A percentile compares a stretch with the other conserved stretches of the same genome.
phyloP scores from a whole-genome alignment of 495 filamentous ascomycete species.

The Annulohypoxylon maeteangense region DNA sequence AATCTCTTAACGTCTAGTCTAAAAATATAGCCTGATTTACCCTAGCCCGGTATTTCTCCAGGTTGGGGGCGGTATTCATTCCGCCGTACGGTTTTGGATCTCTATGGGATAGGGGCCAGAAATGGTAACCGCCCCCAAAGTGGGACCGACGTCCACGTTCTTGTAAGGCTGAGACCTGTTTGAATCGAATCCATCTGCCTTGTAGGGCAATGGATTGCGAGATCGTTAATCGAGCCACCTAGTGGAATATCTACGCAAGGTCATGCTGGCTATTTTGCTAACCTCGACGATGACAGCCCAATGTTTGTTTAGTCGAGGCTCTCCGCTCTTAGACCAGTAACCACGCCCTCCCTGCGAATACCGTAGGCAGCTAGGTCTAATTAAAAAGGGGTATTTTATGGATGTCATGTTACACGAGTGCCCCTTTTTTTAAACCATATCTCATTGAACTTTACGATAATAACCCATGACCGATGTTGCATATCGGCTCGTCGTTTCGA shows the following conservation, averaged over 20 bases:
- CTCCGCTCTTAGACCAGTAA: background rate
- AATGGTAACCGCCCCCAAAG: conserved; percentile 34
- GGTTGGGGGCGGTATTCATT: conserved; percentile 35
- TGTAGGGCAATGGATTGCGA: conserved; percentile 21
- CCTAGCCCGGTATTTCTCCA: conserved; percentile 32
- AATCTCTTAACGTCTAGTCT: background rate
- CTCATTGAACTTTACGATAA: background rate
- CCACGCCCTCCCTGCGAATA: background rate
- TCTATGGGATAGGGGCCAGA: background rate
- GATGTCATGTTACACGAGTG: conserved; percentile 24
- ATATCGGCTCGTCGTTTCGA: too few relatives aligned
- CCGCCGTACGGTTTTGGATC: conserved; percentile 3
- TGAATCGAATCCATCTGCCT: conserved; percentile 23
- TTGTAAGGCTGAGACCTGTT: conserved; percentile 40
- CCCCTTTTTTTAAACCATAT: background rate
- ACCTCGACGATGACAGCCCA: background rate
- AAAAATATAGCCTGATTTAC: conserved; percentile 15
- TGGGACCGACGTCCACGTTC: conserved; percentile 35
- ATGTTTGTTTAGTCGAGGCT: background rate
- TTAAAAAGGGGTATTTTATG: background rate
- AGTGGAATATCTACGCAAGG: background rate
- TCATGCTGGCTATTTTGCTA: background rate
- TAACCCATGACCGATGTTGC: background rate
- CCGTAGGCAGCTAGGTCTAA: background rate
- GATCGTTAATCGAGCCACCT: background rate